Conservation (phyloP, 2,329 filamentous ascomycete species). For the Elsinoe ampelina region DNA sequence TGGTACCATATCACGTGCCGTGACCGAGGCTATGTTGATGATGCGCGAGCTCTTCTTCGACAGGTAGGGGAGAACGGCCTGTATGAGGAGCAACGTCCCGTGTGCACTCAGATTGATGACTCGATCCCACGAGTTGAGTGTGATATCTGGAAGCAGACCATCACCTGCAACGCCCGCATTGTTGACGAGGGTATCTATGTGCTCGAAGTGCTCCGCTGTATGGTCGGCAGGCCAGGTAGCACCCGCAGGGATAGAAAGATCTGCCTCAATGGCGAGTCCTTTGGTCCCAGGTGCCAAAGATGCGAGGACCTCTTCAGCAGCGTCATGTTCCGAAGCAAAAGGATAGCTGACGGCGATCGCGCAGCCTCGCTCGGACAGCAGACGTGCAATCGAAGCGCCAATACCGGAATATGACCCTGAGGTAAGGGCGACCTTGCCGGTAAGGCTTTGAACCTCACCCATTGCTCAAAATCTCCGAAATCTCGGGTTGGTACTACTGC, state of each 20-base stretch:
- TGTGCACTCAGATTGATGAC: constrained; percentile 35
- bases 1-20: constrained; percentile 27
- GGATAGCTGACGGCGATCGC: constrained; percentile 44
- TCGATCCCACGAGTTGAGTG: constrained; percentile 28
- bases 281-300: constrained; percentile 22
- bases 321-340: constrained; percentile 21
- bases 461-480: background rate
- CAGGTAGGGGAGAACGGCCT: constrained; percentile 32
- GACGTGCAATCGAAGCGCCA: constrained; percentile 38
- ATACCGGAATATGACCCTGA: constrained; percentile 35
- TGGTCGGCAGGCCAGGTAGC: constrained; percentile 30
- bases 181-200: constrained; percentile 33
- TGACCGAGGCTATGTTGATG: constrained; percentile 35
- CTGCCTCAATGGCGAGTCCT: constrained; percentile 34
- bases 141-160: constrained; percentile 19
- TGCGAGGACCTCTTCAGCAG: constrained; percentile 25
- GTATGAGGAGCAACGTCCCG: constrained; percentile 34
- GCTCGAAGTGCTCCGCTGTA: constrained; percentile 27
- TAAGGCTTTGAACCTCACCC: constrained; percentile 8
- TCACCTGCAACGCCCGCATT: constrained; percentile 24
- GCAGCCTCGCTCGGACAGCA: constrained; percentile 37
- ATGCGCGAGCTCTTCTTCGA: constrained; percentile 30
- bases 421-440: constrained; percentile 9
- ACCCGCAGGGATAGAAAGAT: constrained; percentile 31
- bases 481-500: no score